These are phyloP conservation scores for Aspergillus uvarum DNA, from an alignment of 2,329 filamentous ascomycete genomes.

Conservation along the genomic window DNA sequence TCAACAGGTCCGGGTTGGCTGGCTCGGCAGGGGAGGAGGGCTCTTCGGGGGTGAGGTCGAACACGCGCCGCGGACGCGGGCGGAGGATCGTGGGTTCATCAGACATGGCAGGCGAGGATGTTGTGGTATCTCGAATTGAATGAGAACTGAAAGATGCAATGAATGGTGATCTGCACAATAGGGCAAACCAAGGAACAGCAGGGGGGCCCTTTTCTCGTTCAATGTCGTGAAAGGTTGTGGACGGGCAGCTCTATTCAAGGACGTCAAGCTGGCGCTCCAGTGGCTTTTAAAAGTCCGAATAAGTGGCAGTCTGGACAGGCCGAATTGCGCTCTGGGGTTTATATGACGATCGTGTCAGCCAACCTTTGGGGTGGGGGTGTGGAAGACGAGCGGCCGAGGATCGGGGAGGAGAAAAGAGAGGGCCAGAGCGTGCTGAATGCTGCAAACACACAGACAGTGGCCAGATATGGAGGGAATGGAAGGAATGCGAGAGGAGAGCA, in stretches of 20 bases:
- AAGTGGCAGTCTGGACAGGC: neutral
- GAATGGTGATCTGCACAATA: neutral
- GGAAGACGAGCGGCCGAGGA: neutral
- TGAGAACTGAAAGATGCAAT: neutral
- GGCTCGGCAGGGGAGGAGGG: conserved; percentile 43
- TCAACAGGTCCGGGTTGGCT: conserved; percentile 36
- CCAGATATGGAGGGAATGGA: conserved; percentile 4
- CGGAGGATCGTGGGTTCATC: conserved; percentile 59
- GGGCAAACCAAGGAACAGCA: neutral
- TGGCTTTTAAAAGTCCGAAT: neutral
- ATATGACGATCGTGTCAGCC: neutral
- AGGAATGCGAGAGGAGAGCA: neutral
- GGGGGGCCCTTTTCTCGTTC: neutral
- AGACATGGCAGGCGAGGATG: conserved; percentile 28
- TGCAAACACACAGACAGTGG: conserved; percentile 10
- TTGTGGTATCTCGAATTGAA: neutral
- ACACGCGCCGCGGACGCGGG: conserved; percentile 70
- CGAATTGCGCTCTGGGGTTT: neutral
- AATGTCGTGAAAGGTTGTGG: neutral
- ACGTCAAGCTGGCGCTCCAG: neutral
- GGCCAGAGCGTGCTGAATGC: conserved; percentile 1
- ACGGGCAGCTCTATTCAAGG: neutral
- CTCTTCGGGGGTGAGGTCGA: conserved; percentile 56
- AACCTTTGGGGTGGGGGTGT: neutral
- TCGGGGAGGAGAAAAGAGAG: conserved; percentile 2